These are phyloP conservation scores for Pontederia paniculata DNA, from an alignment of 176 grass and related monocot species.

Conservation along the genomic window DNA sequence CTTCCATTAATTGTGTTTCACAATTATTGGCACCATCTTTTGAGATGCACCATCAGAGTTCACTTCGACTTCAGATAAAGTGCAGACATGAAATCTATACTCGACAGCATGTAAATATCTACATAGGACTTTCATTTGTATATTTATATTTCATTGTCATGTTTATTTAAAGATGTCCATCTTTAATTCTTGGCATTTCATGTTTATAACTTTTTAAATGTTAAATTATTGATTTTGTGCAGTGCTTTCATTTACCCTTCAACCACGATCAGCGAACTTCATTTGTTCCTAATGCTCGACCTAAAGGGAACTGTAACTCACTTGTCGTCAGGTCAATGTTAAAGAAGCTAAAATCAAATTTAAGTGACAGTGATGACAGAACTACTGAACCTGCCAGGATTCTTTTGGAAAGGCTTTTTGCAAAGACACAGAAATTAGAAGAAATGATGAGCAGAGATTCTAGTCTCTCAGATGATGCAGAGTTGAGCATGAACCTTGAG, in stretches of 20 bases:
- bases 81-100: too few relatives aligned
- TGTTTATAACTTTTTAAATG: too few relatives aligned
- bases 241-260: not conserved
- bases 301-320: not conserved
- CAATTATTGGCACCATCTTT: too few relatives aligned
- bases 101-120: too few relatives aligned
- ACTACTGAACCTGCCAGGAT: not conserved
- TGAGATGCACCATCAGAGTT: too few relatives aligned
- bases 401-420: constrained; percentile 2
- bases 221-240: not conserved
- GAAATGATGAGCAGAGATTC: not conserved
- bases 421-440: not conserved
- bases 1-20: too few relatives aligned
- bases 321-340: not conserved
- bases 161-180: too few relatives aligned
- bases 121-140: too few relatives aligned
- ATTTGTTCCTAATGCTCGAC: not conserved
- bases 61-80: too few relatives aligned
- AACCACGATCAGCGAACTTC: not conserved
- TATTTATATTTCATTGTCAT: too few relatives aligned
- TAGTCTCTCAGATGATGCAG: not conserved
- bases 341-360: constrained; percentile 2
- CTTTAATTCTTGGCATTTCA: too few relatives aligned
- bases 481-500: not conserved
- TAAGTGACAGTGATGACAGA: not conserved